Percentiles rank a stretch among this genome's conserved stretches.
Conservation (phyloP, 345 rosid genomes). For the Brassica cretica region DNA sequence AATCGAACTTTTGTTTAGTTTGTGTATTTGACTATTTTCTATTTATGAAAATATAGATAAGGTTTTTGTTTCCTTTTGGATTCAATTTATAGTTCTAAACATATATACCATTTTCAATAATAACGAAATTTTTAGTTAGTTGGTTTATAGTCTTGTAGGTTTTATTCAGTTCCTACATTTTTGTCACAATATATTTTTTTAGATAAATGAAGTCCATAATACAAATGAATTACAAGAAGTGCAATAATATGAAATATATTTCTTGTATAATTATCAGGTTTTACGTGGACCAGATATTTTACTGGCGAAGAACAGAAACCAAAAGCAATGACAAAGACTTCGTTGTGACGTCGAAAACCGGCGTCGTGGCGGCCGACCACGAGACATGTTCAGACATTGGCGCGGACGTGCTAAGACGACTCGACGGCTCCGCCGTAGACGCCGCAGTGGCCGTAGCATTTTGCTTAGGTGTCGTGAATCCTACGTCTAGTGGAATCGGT, state of each 20-base stretch:
- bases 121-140: background rate
- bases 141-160: background rate
- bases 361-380: constrained; percentile 88
- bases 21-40: background rate
- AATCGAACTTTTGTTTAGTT: background rate
- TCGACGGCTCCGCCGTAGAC: constrained; percentile 74
- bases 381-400: constrained; percentile 78
- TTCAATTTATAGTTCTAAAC: background rate
- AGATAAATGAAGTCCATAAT: background rate
- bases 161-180: background rate
- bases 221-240: background rate
- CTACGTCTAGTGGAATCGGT: constrained; percentile 79
- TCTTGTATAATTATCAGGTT: background rate
- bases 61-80: background rate
- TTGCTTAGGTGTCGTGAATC: constrained; percentile 79
- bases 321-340: constrained; percentile 30
- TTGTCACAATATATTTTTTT: background rate
- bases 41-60: background rate
- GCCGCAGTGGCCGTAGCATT: constrained; percentile 80
- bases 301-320: background rate
- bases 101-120: background rate
- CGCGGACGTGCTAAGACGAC: constrained; percentile 58
- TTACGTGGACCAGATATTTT: background rate
- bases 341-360: constrained; percentile 59
- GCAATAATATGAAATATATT: background rate